Evolutionary conservation across 306 rosid species (phyloP).

Genomic region (Rosa rugosa): DNA sequence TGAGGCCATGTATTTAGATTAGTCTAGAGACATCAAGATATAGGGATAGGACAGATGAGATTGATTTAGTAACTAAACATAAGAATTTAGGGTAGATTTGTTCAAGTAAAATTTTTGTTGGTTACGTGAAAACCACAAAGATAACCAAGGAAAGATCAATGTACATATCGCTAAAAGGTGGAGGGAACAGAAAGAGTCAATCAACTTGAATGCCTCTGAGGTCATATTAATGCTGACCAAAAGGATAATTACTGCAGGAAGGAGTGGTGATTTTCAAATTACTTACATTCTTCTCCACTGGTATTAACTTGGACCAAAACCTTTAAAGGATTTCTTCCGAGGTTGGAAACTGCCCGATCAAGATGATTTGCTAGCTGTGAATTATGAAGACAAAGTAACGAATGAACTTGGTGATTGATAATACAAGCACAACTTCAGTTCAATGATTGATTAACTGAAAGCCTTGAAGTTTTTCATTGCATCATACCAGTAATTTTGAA

Average conservation of each 20-base stretch:
- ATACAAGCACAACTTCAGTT: neutral
- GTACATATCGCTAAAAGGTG: neutral
- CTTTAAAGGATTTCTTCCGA: constrained; percentile 69
- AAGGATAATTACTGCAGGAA: neutral
- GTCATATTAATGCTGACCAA: neutral
- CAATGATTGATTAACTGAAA: neutral
- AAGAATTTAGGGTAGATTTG: neutral
- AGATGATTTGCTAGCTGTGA: constrained; percentile 81
- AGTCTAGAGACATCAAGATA: neutral
- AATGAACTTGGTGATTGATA: constrained; percentile 11
- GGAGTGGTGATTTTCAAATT: constrained; percentile 12
- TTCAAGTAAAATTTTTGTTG: neutral
- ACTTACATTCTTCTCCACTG: constrained; percentile 91
- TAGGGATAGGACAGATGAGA: neutral
- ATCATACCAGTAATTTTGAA: neutral
- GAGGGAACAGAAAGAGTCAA: neutral
- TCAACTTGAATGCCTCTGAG: neutral
- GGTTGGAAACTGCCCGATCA: constrained; percentile 67
- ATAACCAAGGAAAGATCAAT: neutral
- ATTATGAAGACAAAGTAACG: constrained; percentile 29
- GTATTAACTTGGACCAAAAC: constrained; percentile 89
- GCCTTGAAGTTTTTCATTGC: neutral
- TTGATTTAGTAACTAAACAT: neutral
- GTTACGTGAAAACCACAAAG: neutral
- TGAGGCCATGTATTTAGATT: neutral